Evolutionary conservation across 1,284 basidiomycete species (phyloP).

Genomic region (Tilletiopsis washingtonensis): DNA sequence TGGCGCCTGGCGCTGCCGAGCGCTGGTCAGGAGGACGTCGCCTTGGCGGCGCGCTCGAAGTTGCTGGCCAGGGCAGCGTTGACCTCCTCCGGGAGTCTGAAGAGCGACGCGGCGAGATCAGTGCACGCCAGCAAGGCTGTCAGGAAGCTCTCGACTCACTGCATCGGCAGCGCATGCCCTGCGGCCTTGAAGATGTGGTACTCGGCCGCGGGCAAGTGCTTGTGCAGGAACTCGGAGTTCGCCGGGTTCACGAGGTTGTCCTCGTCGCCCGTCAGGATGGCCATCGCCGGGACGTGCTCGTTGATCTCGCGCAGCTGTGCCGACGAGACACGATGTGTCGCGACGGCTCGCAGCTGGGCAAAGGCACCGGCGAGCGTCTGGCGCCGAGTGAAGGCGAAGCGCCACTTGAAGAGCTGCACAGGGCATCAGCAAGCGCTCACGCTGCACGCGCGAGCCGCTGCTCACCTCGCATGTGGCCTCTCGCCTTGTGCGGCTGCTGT

Average conservation of each 20-base stretch:
- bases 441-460: slow-evolving; percentile 1
- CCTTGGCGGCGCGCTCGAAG: background rate
- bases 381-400: slow-evolving; percentile 56
- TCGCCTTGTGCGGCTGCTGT: slow-evolving; percentile 16
- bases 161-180: slow-evolving; percentile 56
- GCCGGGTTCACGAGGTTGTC: slow-evolving; percentile 61
- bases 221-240: slow-evolving; percentile 58
- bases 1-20: too few relatives aligned
- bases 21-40: too few relatives aligned
- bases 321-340: slow-evolving; percentile 62
- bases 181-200: slow-evolving; percentile 58
- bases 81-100: too few relatives aligned
- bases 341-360: slow-evolving; percentile 65
- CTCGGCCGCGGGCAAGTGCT: slow-evolving; percentile 63
- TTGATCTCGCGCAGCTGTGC: slow-evolving; percentile 58
- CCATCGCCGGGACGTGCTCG: slow-evolving; percentile 55
- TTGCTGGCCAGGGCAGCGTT: background rate
- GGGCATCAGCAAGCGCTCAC: background rate
- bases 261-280: slow-evolving; percentile 66
- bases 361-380: slow-evolving; percentile 61
- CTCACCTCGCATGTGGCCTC: slow-evolving; percentile 29
- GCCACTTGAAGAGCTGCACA: slow-evolving; percentile 53
- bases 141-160: too few relatives aligned
- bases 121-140: too few relatives aligned
- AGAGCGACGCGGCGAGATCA: too few relatives aligned